A percentile compares a stretch with the other conserved stretches of the same genome.
phyloP scores from a whole-genome alignment of 2,329 filamentous ascomycete genomes.

The Paecilomyces variotii region DNA sequence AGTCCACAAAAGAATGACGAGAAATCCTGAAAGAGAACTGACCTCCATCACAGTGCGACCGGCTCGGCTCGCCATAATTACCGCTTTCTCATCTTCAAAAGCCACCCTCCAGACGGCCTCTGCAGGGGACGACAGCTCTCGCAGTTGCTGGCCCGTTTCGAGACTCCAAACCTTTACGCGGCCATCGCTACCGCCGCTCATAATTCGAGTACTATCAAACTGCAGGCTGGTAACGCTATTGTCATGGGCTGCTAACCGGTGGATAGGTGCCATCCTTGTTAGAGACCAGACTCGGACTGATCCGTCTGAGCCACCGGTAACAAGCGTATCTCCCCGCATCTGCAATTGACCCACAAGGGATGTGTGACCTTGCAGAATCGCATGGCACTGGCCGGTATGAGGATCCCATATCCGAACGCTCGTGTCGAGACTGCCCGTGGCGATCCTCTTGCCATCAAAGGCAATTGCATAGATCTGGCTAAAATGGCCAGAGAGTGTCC shows the following conservation, averaged over 20 bases:
- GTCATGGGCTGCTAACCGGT: conserved; percentile 90
- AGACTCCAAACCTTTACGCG: conserved; percentile 98
- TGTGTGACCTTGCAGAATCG: conserved; percentile 91
- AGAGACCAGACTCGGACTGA: conserved; percentile 95
- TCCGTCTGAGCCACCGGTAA: conserved; percentile 92
- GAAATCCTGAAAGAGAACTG: conserved; percentile 28
- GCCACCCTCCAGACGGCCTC: conserved; percentile 97
- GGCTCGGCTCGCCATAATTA: conserved; percentile 81
- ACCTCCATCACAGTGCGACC: conserved; percentile 97
- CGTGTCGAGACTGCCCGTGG: conserved; percentile 92
- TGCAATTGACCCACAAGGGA: conserved; percentile 94
- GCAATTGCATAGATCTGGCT: conserved; percentile 99
- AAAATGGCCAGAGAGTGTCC: conserved; percentile 88
- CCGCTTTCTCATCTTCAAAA: conserved; percentile 96
- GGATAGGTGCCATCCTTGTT: conserved; percentile 81
- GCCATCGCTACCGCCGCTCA: conserved; percentile 94
- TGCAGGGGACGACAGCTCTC: conserved; percentile 82
- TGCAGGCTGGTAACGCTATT: conserved; percentile 97
- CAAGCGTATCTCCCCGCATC: conserved; percentile 87
- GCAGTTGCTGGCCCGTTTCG: conserved; percentile 79
- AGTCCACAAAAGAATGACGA: neutral
- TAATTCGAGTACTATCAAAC: conserved; percentile 91
- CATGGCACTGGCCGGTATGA: conserved; percentile 74
- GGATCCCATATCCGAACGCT: conserved; percentile 97
- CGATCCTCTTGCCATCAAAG: conserved; percentile 87